Base-by-base conservation (phyloP, 495 filamentous ascomycete species). In the Lasiosphaeriaceae sp. region DNA sequence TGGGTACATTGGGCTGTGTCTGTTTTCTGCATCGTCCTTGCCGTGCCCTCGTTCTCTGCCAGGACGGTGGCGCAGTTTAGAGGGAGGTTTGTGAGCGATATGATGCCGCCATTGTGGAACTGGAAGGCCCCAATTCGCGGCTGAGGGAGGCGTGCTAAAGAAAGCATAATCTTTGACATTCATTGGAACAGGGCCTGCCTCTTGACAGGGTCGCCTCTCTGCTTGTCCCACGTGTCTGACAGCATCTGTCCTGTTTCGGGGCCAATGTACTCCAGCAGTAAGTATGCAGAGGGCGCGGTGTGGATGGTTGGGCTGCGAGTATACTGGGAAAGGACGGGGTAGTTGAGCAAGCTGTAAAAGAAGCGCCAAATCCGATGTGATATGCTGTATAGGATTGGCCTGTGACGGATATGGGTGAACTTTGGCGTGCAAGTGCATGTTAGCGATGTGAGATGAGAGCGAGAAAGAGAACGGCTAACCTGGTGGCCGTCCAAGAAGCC, bases 91-190 rank as follows among this genome's bases (percentile, higher is more conserved):
- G 54, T 62, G 14, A 74, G 58, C 3, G 54, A 50, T 2, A 75
- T 19, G 0, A 51, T 48, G n/a, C 74, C 67, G 52, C 66, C 44
- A 12, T 5, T 43, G 44, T 66, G 43, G 22, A 76, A 56, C 0
- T 50, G 61, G 53, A 71, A 71, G 12, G 75, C 66, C 1, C 72
- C 73, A 29, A 77, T 77, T 2, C 56, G 65, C 7, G 68, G 64
- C 35, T 66, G 59, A 21, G 56, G 65, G 1, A 65, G 23, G 11
- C 59, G 64, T 8, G 58, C 65, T 2, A 74, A 54, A 0, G 69
- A 71, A 37, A 73, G 54, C 35, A 74, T 67, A 4, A 72, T 65
- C 21, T 56, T 48, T 14, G 66, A 52, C 12, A 76, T 17, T 12
- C 61, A 63, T 11, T 45, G 57, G 37, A 72, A 75, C 14, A 75